Evolutionary conservation across 345 rosid species (phyloP), one percentile per base, ranked within the genome.

Genomic region (Clausena lansium): DNA sequence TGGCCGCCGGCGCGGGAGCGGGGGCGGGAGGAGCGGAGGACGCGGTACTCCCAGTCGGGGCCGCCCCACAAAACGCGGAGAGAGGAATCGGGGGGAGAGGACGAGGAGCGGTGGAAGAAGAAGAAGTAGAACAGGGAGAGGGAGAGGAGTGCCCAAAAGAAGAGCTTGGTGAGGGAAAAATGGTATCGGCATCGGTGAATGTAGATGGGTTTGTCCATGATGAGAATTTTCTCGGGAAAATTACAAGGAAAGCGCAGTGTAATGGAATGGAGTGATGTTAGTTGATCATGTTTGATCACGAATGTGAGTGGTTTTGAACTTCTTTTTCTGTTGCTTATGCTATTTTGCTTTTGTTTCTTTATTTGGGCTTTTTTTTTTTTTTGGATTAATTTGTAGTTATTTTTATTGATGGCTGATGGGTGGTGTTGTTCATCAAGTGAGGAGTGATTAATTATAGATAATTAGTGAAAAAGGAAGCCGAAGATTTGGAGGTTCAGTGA

Each of bases 41-140:
- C 84, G 0, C 78, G 82, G 62, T 76, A 70, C 66, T 85, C 84
- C 89, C 88, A 86, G 32, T 77, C 82, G 74, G 87, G 77, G 2
- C 85, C 88, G 0, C 82, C 82, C 75, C 80, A 79, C 5, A 83
- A 81, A 5, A 78, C 57, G 45, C 87, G 91, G 54, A 80, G 86
- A 67, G 84, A 79, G 1, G 86, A 81, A 75, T 80, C 80, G 50
- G 80, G 45, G 25, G 81, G 30, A 60, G 84, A 71, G 32, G 71
- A 58, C 6, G 80, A 50, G 24, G 73, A 60, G 52, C 74, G 80
- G 45, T 77, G 80, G 45, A 71, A 32, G 35, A 71, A 82, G 71
- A 79, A 82, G 61, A 71, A 64, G 64, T 76, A 66, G 60, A 82
- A 68, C 0, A 82, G 70, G 27, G 66, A 75, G 13, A 83, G 61